Conservation (phyloP, 495 filamentous ascomycete species). For the Trichodelitschia bisporula region DNA sequence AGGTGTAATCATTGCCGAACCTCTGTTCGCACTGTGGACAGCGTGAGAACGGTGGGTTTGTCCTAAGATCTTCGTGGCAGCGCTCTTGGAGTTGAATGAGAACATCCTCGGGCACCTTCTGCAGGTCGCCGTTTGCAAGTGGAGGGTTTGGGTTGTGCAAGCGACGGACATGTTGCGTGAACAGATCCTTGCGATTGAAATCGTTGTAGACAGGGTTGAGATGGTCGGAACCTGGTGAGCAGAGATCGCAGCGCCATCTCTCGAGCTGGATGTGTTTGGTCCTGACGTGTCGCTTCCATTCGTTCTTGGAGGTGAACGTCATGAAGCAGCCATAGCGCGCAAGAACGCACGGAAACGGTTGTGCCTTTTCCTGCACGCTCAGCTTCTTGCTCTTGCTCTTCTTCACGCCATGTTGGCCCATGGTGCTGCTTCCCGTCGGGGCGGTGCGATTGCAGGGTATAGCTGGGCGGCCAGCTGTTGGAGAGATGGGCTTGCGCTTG, state of each 20-base stretch:
- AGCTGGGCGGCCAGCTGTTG: too few relatives aligned
- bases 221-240: constrained; percentile 24
- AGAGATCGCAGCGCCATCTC: constrained; percentile 61
- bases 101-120: constrained; percentile 9
- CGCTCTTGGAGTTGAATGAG: constrained; percentile 23
- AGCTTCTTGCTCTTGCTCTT: constrained; percentile 3
- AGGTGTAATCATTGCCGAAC: constrained; percentile 40
- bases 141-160: constrained; percentile 33
- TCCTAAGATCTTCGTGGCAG: constrained; percentile 33
- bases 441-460: background rate
- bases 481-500: too few relatives aligned
- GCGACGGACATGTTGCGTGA: constrained; percentile 78
- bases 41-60: constrained; percentile 30
- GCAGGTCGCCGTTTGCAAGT: background rate
- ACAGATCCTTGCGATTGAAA: constrained; percentile 86
- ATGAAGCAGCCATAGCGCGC: constrained; percentile 58
- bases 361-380: too few relatives aligned
- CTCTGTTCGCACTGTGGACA: constrained; percentile 41
- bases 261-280: constrained; percentile 59
- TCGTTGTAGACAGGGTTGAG: constrained; percentile 25
- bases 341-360: constrained; percentile 64
- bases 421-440: background rate
- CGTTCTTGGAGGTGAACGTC: constrained; percentile 79
- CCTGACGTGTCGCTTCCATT: constrained; percentile 81
- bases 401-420: background rate